phyloP scores from a whole-genome alignment of 768 basidiomycete genomes.

The Mycena sanguinolenta region DNA sequence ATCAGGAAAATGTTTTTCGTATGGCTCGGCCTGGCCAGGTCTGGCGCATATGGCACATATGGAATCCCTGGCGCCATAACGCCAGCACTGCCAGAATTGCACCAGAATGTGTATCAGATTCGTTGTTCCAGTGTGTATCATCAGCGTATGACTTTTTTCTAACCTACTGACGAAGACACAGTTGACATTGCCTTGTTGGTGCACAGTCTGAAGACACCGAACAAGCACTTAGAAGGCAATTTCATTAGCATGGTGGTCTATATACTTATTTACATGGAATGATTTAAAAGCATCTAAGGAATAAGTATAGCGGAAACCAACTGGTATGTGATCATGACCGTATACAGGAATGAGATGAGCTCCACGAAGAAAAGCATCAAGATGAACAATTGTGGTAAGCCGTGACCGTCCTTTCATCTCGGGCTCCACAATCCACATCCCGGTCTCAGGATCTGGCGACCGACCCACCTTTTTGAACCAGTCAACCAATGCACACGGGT shows the following conservation, averaged over 20 bases:
- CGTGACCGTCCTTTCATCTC: constrained; percentile 9
- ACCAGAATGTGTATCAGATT: too few species aligned
- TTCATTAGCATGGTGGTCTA: constrained; percentile 38
- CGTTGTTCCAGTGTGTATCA: too few species aligned
- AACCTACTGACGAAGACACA: too few species aligned
- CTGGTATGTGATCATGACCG: constrained; percentile 20
- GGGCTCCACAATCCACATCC: constrained; percentile 44
- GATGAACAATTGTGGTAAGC: constrained; percentile 29
- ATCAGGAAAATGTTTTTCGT: too few species aligned
- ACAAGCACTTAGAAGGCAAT: constrained; percentile 18
- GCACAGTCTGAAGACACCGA: too few species aligned
- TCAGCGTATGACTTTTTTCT: too few species aligned
- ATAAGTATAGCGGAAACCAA: too few species aligned
- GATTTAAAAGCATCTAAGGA: constrained; percentile 31
- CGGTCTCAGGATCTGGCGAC: constrained; percentile 35
- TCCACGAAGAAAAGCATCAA: constrained; percentile 37
- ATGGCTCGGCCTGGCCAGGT: too few species aligned
- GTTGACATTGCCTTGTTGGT: too few species aligned
- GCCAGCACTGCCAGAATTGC: too few species aligned
- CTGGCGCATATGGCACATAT: too few species aligned
- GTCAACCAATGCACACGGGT: constrained; percentile 44
- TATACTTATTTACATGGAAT: constrained; percentile 36
- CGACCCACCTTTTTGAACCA: constrained; percentile 41
- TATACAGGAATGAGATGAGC: constrained; percentile 40
- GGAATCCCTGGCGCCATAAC: too few species aligned